Percentiles rank a stretch among this genome's conserved stretches.
Conservation (phyloP, 495 filamentous ascomycete species). For the Aspergillus coremiiformis region DNA sequence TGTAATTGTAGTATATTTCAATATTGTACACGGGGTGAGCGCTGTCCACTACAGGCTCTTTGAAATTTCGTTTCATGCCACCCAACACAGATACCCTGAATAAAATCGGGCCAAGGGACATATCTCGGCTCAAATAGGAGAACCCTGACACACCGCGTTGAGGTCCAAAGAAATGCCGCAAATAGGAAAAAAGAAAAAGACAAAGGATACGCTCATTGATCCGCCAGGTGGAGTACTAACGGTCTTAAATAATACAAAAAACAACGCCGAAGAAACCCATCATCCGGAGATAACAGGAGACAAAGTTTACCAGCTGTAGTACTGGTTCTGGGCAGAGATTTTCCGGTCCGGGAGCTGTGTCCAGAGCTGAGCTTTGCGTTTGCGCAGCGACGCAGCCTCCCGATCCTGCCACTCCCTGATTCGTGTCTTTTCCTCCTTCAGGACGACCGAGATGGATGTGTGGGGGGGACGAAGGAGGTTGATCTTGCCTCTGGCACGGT, state of each 20-base stretch:
- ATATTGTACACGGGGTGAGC: conserved; percentile 14
- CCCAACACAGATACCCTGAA: not conserved
- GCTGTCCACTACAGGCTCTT: not conserved
- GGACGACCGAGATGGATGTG: conserved; percentile 68
- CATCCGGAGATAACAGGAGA: conserved; percentile 13
- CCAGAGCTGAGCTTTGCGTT: conserved; percentile 68
- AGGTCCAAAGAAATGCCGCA: not conserved
- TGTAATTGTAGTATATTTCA: conserved; percentile 7
- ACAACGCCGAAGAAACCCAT: conserved; percentile 8
- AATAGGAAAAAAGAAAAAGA: not conserved
- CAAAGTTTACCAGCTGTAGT: conserved; percentile 71
- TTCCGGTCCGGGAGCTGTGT: conserved; percentile 67
- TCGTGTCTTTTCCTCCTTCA: conserved; percentile 90
- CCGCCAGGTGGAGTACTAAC: conserved; percentile 13
- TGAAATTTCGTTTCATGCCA: not conserved
- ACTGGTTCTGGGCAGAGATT: conserved; percentile 64
- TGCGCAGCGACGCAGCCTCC: conserved; percentile 61
- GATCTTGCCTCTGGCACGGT: conserved; percentile 62
- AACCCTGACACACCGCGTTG: not conserved
- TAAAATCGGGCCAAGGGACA: not conserved
- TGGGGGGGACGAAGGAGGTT: conserved; percentile 55
- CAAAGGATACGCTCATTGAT: conserved; percentile 13
- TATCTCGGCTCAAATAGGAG: not conserved
- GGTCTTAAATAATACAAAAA: conserved; percentile 10
- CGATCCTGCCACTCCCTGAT: conserved; percentile 71